Base-by-base conservation (phyloP, 805 yeast genomes). In the Kodamaea neixiangensis region DNA sequence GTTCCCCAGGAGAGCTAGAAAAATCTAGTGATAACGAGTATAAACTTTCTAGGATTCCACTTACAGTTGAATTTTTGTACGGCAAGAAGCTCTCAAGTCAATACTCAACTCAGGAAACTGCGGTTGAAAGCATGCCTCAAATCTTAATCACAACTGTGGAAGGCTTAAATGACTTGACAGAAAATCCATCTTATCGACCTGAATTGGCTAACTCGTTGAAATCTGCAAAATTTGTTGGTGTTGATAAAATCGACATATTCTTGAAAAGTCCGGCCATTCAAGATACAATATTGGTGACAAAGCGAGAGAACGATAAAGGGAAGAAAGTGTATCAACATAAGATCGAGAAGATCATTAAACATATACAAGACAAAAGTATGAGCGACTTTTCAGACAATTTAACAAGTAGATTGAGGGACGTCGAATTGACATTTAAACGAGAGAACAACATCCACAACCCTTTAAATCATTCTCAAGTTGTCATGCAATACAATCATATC, bases 201-300 rank as follows among this genome's bases (percentile, higher is more conserved):
- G 20, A 44, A 2, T 10, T n/a, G 5, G 20, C 20, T 3, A 20
- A 17, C 3, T 17, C 41, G 4, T 37, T 37, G 13, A 37, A 22
- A 7, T 48, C 51, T 2, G 31, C 43, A 9, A 44, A 34, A 14
- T 46, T 46, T 17, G 19, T 66, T 9, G 64, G 62, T 0, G 62
- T 65, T 1, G 71, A 67, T 50, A 65, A 62, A 9, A 41, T 58
- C 15, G 64, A 60, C 35, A 43, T 53, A 22, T 53, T 58, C 19
- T 18, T 59, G 3, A 55, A 57, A 19, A 45, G 56, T 1, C 56
- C 63, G 3, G 50, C 51, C 50, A 50, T 29, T 3, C 46, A 49
- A 5, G 45, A 47, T 6, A 17, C 19, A 0, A 14, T 53, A 2
- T 45, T 54, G 19, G 31, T 35, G 13, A 4, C 15, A n/a, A 5